Evolutionary conservation across 345 rosid genomes (phyloP).

Genomic region (Euclidium syriacum): DNA sequence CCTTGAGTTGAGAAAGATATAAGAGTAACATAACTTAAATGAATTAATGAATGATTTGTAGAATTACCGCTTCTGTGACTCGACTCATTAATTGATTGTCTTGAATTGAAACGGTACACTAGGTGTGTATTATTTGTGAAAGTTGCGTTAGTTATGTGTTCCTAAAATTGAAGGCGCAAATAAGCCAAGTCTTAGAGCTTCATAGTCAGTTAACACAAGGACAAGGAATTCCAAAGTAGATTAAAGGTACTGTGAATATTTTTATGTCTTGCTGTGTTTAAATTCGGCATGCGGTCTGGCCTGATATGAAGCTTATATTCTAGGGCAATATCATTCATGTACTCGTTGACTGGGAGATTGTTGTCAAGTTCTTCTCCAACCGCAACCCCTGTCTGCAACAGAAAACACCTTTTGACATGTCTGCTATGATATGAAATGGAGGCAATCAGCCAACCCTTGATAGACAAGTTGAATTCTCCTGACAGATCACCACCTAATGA

Average conservation of each 20-base stretch:
- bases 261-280: too few relatives aligned
- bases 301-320: not conserved
- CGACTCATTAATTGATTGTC: not conserved
- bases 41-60: not conserved
- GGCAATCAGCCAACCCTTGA: conserved; percentile 75
- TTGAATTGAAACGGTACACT: conserved; percentile 17
- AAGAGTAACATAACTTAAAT: too few relatives aligned
- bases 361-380: conserved; percentile 6
- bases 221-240: not conserved
- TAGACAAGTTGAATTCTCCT: conserved; percentile 69
- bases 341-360: not conserved
- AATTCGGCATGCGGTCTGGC: not conserved
- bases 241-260: too few relatives aligned
- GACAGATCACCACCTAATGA: conserved; percentile 71
- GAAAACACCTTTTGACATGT: conserved; percentile 4
- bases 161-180: not conserved
- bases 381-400: conserved; percentile 60
- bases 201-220: not conserved
- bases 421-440: conserved; percentile 22
- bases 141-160: not conserved
- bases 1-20: not conserved
- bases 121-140: conserved; percentile 5
- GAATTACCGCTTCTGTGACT: conserved; percentile 2
- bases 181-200: not conserved
- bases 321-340: not conserved